A percentile compares a stretch with the other conserved stretches of the same genome.
Conservation (phyloP, 2,329 filamentous ascomycete genomes). For the Botrytis sinoallii region DNA sequence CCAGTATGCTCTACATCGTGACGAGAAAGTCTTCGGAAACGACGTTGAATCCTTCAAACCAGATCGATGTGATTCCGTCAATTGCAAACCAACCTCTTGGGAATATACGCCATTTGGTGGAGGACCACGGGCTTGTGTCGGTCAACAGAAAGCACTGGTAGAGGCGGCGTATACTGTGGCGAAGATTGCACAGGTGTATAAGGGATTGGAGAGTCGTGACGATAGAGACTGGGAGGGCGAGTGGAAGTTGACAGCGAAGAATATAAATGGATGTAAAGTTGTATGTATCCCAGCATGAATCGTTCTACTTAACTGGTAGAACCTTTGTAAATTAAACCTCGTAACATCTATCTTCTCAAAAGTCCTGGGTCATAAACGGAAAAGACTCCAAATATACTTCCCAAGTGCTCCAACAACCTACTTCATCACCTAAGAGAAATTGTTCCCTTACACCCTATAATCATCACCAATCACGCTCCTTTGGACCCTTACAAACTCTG, state of each 20-base stretch:
- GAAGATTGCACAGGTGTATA: conserved; percentile 18
- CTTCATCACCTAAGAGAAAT: rapidly evolving
- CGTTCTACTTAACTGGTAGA: too few relatives aligned
- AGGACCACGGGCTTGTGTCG: conserved; percentile 55
- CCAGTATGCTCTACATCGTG: conserved; percentile 37
- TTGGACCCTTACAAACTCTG: neutral
- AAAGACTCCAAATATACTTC: neutral
- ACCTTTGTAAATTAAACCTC: neutral
- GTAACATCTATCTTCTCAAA: neutral
- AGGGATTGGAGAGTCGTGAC: conserved; percentile 13
- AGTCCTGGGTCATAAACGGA: neutral
- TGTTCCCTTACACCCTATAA: neutral
- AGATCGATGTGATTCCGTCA: conserved; percentile 36
- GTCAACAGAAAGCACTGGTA: conserved; percentile 36
- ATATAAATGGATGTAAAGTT: conserved; percentile 15
- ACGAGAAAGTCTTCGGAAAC: conserved; percentile 40
- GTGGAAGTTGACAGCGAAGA: conserved; percentile 8
- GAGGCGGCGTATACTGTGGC: conserved; percentile 18
- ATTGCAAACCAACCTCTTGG: conserved; percentile 7
- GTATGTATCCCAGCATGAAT: neutral
- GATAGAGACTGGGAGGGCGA: neutral
- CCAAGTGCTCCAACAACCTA: neutral
- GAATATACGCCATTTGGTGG: conserved; percentile 13
- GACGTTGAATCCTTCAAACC: conserved; percentile 40
- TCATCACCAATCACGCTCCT: neutral